phyloP scores from a whole-genome alignment of 2,329 filamentous ascomycete genomes.

The Fusarium sp. region DNA sequence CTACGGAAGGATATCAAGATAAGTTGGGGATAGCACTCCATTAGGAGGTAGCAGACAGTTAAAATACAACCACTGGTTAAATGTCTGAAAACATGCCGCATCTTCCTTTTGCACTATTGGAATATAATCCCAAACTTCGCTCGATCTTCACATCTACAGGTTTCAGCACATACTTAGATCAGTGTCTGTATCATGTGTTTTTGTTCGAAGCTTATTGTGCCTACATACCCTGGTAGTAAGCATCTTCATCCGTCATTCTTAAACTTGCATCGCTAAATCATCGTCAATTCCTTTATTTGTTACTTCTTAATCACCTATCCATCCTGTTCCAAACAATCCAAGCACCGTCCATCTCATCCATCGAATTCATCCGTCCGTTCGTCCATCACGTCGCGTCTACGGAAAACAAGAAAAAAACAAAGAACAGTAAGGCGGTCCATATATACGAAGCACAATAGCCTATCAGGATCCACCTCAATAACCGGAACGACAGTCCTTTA shows the following conservation, averaged over 20 bases:
- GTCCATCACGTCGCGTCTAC: constrained; percentile 14
- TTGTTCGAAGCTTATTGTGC: constrained; percentile 16
- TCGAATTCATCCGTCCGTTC: constrained; percentile 6
- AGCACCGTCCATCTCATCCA: constrained; percentile 21
- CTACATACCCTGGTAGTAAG: constrained; percentile 14
- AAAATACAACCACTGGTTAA: constrained; percentile 34
- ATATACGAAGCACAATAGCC: constrained; percentile 24
- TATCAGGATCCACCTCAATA: neutral
- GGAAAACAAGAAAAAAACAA: constrained; percentile 3
- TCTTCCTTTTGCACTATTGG: neutral
- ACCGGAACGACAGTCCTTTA: neutral
- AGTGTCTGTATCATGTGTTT: neutral
- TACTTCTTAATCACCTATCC: neutral
- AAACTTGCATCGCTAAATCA: constrained; percentile 3
- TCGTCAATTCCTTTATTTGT: constrained; percentile 8
- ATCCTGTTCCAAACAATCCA: constrained; percentile 29
- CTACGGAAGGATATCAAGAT: neutral
- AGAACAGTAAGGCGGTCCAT: constrained; percentile 10
- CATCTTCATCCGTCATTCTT: constrained; percentile 1
- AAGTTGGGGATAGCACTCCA: constrained; percentile 5
- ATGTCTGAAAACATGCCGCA: neutral
- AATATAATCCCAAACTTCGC: neutral
- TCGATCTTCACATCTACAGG: neutral
- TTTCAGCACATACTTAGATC: neutral
- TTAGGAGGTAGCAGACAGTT: constrained; percentile 11